Evolutionary conservation across 768 basidiomycete species (phyloP).

Genomic region (Collybia nuda): DNA sequence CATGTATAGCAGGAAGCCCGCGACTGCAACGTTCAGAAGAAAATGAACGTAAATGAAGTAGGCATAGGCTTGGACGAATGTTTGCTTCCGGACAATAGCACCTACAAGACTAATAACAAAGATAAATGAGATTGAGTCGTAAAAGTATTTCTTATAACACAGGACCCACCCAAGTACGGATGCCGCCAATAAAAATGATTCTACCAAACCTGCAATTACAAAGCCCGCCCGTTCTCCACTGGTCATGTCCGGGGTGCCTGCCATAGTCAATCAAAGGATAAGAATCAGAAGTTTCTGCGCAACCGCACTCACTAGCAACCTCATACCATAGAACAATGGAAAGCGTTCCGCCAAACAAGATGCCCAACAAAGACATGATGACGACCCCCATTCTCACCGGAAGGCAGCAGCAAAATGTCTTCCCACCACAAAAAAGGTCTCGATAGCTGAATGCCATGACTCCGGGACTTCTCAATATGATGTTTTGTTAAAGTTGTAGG

Average conservation of each 20-base stretch:
- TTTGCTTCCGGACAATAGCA: slow-evolving; percentile 60
- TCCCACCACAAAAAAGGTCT: slow-evolving; percentile 47
- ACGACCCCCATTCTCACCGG: slow-evolving; percentile 64
- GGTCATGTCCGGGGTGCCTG: slow-evolving; percentile 35
- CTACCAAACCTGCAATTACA: slow-evolving; percentile 49
- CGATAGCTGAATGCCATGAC: slow-evolving; percentile 45
- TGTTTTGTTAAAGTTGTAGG: neutral
- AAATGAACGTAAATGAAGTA: slow-evolving; percentile 60
- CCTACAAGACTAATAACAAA: slow-evolving; percentile 51
- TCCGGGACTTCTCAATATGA: neutral
- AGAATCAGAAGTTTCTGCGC: neutral
- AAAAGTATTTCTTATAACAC: neutral
- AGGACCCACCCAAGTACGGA: slow-evolving; percentile 55
- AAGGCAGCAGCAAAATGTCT: slow-evolving; percentile 60
- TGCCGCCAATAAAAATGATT: slow-evolving; percentile 49
- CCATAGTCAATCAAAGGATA: slow-evolving; percentile 1
- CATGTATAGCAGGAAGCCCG: slow-evolving; percentile 49
- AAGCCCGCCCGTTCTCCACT: slow-evolving; percentile 39
- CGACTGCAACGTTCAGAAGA: slow-evolving; percentile 51
- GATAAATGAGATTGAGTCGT: neutral
- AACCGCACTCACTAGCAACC: slow-evolving; percentile 45
- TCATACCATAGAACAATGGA: slow-evolving; percentile 63
- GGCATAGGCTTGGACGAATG: slow-evolving; percentile 55
- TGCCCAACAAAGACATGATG: slow-evolving; percentile 50
- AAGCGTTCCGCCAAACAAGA: slow-evolving; percentile 53